A percentile compares a stretch with the other conserved stretches of the same genome.
Conservation (phyloP, 371 early-diverging fungal genomes). For the Batkoa obscura region DNA sequence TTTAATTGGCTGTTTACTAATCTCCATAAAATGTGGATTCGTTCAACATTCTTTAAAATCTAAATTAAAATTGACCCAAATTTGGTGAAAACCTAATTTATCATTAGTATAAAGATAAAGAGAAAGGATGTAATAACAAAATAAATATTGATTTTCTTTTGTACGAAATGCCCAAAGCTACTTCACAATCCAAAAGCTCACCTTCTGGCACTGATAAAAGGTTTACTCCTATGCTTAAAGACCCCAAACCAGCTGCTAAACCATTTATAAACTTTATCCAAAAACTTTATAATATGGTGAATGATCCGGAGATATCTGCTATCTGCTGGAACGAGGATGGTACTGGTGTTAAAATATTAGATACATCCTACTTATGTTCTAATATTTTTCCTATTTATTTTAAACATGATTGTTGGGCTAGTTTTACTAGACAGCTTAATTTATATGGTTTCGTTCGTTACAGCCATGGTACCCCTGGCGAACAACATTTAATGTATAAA, state of each 20-base stretch:
- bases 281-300: background rate
- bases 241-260: background rate
- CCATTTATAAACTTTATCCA: background rate
- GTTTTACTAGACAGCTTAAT: conserved; percentile 76
- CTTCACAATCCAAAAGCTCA: too few species aligned
- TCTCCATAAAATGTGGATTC: too few species aligned
- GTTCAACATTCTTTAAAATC: too few species aligned
- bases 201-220: too few species aligned
- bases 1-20: too few species aligned
- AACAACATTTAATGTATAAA: background rate
- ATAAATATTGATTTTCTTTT: too few species aligned
- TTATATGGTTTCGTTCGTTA: conserved; percentile 40
- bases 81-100: too few species aligned
- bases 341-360: background rate
- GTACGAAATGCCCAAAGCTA: too few species aligned
- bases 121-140: too few species aligned
- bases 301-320: background rate
- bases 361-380: background rate
- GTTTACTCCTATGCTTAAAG: too few species aligned
- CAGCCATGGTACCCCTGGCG: background rate
- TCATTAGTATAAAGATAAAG: too few species aligned
- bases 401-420: conserved; percentile 68
- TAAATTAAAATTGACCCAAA: too few species aligned
- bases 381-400: conserved; percentile 42
- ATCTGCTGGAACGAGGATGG: background rate